Percentiles rank a stretch among this genome's conserved stretches.
phyloP scores from a whole-genome alignment of 73 alveolate genomes.

The Paramecium biaurelia region DNA sequence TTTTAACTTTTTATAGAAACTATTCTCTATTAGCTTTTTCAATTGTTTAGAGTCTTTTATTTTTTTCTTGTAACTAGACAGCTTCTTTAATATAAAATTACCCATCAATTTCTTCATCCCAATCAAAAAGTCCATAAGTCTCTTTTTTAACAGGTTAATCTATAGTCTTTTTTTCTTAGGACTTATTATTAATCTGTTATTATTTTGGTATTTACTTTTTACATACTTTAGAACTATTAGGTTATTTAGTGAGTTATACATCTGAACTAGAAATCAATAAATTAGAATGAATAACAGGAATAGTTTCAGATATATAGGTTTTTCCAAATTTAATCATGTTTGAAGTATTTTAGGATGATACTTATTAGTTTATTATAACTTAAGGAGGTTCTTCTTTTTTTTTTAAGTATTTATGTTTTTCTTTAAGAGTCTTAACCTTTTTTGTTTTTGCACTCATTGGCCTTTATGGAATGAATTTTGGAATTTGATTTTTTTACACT shows the following conservation, averaged over 20 bases:
- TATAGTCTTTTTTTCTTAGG: not conserved
- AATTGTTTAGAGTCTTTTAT: not conserved
- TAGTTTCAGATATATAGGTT: not conserved
- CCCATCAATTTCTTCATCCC: conserved; percentile 42
- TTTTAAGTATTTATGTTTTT: not conserved
- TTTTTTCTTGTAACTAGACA: not conserved
- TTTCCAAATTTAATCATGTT: not conserved
- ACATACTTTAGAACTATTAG: not conserved
- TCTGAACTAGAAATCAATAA: not conserved
- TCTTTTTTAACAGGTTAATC: not conserved
- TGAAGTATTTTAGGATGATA: not conserved
- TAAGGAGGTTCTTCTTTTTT: not conserved
- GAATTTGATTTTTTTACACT: not conserved
- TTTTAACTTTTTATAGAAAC: not conserved
- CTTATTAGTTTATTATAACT: not conserved
- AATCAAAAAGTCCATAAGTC: not conserved
- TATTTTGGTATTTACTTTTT: not conserved
- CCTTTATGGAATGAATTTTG: not conserved
- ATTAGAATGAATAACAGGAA: not conserved
- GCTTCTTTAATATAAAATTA: conserved; percentile 6
- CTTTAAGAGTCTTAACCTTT: not conserved
- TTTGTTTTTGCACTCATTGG: conserved; percentile 3
- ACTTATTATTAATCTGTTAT: not conserved
- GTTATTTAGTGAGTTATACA: not conserved
- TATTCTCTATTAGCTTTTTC: not conserved